Conservation (phyloP, 257 asterid species). For the Petunia secreta region DNA sequence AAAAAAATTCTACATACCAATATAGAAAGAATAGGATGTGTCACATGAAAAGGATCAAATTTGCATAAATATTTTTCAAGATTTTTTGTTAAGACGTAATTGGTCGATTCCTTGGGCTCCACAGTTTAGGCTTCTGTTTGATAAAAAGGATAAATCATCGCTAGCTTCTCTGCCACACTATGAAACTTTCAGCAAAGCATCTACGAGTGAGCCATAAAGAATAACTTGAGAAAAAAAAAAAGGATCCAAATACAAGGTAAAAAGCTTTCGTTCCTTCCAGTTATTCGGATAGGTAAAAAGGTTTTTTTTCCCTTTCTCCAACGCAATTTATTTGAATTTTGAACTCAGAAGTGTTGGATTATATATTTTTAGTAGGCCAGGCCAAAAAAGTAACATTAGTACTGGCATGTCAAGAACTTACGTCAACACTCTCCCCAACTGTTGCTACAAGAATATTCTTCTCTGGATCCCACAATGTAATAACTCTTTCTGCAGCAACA, state of each 20-base stretch:
- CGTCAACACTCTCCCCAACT: conserved; percentile 82
- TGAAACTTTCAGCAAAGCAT: not conserved
- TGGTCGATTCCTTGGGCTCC: not conserved
- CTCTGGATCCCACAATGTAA: conserved; percentile 96
- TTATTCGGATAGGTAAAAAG: too few relatives aligned
- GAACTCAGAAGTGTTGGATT: not conserved
- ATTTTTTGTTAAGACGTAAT: not conserved
- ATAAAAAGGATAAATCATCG: not conserved
- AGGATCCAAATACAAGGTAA: not conserved
- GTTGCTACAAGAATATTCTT: conserved; percentile 75
- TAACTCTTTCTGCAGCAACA: conserved; percentile 84
- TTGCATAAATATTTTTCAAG: not conserved
- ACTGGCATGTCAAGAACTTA: conserved; percentile 31
- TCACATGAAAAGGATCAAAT: not conserved
- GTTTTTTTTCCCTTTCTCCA: too few relatives aligned
- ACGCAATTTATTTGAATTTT: not conserved
- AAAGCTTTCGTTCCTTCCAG: not conserved
- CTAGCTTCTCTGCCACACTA: not conserved
- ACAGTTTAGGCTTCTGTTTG: not conserved
- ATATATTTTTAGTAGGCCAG: not conserved
- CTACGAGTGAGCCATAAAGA: not conserved
- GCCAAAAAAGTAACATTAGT: not conserved
- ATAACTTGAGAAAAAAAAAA: not conserved
- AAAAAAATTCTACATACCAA: not conserved
- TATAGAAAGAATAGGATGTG: not conserved